Percentiles rank a stretch among this genome's conserved stretches.
Evolutionary conservation across 805 yeast species (phyloP).

Genomic region (Starmerella scarabaei): DNA sequence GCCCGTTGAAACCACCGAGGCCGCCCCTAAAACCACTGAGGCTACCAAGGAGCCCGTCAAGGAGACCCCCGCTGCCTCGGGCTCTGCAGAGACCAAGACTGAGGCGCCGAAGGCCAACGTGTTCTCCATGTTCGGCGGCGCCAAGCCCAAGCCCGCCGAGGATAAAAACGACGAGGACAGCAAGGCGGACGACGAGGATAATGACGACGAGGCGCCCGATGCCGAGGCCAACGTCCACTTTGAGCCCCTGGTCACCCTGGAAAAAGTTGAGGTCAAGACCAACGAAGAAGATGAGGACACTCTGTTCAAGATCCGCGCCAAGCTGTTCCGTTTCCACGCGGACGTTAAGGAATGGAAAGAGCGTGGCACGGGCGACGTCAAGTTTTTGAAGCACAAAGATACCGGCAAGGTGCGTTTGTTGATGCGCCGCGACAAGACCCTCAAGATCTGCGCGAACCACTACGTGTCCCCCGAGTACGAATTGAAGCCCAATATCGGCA

Average conservation of each 20-base stretch:
- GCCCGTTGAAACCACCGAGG: background rate
- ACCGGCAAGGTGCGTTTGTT: constrained; percentile 74
- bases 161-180: constrained; percentile 33
- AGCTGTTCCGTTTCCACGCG: constrained; percentile 67
- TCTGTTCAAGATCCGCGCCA: constrained; percentile 77
- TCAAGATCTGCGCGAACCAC: constrained; percentile 97
- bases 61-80: constrained; percentile 5
- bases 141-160: constrained; percentile 48
- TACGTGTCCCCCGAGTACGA: constrained; percentile 59
- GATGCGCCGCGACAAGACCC: constrained; percentile 98
- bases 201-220: constrained; percentile 45
- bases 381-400: constrained; percentile 79
- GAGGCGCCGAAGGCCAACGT: constrained; percentile 35
- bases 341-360: constrained; percentile 84
- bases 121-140: constrained; percentile 92
- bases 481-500: constrained; percentile 86
- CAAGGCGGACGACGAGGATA: constrained; percentile 29
- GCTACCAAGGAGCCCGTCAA: constrained; percentile 1
- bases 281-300: constrained; percentile 85
- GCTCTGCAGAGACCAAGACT: background rate
- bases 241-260: constrained; percentile 90
- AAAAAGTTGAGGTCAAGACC: constrained; percentile 92
- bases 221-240: constrained; percentile 81
- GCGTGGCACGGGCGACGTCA: constrained; percentile 98
- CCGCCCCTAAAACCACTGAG: background rate